Base-by-base conservation (phyloP, 768 basidiomycete species). In the Artomyces pyxidatus region DNA sequence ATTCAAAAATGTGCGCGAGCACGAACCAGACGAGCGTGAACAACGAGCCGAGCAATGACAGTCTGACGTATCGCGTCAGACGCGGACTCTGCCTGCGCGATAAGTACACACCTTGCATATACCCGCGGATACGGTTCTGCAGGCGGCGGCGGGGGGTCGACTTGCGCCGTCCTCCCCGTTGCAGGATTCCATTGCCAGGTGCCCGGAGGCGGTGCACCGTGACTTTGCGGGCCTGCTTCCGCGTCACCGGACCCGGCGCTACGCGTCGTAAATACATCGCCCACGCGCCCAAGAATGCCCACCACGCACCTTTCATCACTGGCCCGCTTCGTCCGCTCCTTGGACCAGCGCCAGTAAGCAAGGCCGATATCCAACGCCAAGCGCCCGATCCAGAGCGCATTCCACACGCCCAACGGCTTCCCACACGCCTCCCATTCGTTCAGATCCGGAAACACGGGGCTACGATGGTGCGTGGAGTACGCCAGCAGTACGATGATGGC, bases 1-100 rank as follows among this genome's bases (percentile, higher is more conserved):
- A 91, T 52, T 81, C 75, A 47, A 91, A 68, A 25, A 89, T 81
- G 59, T 92, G 85, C 10, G 88, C 85, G 16, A 80, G 83, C 23
- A 91, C 63, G 58, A 91, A 91, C 86, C 90, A 92, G 48, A 75
- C 80, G 8, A 91, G 60, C n/a, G 84, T 85, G 49, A 87, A 61
- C 49, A 88, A 63, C 17, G 87, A 84, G 14, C 77, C 76, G 57
- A 86, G 66, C 47, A 84, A 70, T 1, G 81, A 78, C 45, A 88
- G 60, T 37, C 85, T 83, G 45, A 35, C n/a, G n/a, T n/a, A n/a
- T n/a, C n/a, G n/a, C n/a, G n/a, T n/a, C n/a, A n/a, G n/a, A n/a
- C n/a, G n/a, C n/a, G n/a, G n/a, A n/a, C n/a, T n/a, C n/a, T n/a
- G n/a, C n/a, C n/a, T n/a, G n/a, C n/a, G n/a, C n/a, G n/a, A n/a